These are phyloP conservation scores for Clitoria ternatea DNA, from an alignment of 306 rosid genomes.

Conservation along the genomic window DNA sequence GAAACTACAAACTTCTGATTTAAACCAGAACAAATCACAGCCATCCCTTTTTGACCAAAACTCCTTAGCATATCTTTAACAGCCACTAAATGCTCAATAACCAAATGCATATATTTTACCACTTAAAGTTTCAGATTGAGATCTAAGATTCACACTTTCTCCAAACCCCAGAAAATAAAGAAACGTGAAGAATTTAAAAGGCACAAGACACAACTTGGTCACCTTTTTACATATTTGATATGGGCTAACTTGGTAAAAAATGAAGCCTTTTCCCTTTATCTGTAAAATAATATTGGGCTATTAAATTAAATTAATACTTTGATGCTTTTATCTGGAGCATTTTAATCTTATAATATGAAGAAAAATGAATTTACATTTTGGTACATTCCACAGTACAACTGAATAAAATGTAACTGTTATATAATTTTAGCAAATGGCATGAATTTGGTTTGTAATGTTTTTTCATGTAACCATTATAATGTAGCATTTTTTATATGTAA, in stretches of 20 bases:
- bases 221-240: slow-evolving; percentile 14
- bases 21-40: slow-evolving; percentile 18
- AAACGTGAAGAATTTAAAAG: slow-evolving; percentile 10
- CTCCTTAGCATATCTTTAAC: slow-evolving; percentile 15
- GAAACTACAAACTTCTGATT: slow-evolving; percentile 40
- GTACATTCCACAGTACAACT: neutral
- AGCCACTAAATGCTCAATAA: slow-evolving; percentile 13
- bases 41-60: slow-evolving; percentile 39
- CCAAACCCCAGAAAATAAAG: slow-evolving; percentile 47
- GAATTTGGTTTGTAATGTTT: neutral
- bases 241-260: neutral
- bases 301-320: neutral
- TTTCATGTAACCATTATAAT: neutral
- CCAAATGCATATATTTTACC: slow-evolving; percentile 19
- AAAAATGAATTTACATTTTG: neutral
- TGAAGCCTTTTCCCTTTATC: slow-evolving; percentile 13
- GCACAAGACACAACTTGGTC: slow-evolving; percentile 1
- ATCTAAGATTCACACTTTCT: slow-evolving; percentile 53
- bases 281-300: neutral
- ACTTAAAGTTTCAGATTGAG: slow-evolving; percentile 27
- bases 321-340: neutral
- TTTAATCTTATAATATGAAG: neutral
- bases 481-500: neutral
- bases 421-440: neutral
- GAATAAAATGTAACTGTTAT: neutral